Evolutionary conservation across 2,329 filamentous ascomycete genomes (phyloP), one percentile per base, ranked within the genome.

Genomic region (Lachnellula cervina): DNA sequence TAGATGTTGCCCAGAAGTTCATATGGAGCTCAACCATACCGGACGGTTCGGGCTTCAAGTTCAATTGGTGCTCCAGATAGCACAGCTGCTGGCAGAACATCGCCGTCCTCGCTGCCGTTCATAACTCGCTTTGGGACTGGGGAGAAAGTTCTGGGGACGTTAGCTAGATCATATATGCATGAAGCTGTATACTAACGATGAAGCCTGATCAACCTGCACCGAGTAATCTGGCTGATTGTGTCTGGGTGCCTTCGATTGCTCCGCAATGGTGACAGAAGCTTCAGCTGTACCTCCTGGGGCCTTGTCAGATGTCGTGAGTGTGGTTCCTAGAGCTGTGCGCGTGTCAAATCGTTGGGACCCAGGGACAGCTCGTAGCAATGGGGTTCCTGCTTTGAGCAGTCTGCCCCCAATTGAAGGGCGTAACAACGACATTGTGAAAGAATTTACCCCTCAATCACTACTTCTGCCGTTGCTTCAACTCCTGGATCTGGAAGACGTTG

Each of bases 1-100:
- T 62, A 63, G 60, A 54, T 19, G 5, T 19, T 5, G 38, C 48
- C 28, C 17, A 32, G 11, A 1, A n/a, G 37, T 25, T 9, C 5
- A 44, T 32, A 34, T 5, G 19, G n/a, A 38, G n/a, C 21, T n/a
- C 49, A 32, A 17, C 9, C 80, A 60, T 85, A 97, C 92, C 93
- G 88, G 67, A 97, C 95, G 65, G 89, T 93, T 66, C 94, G 86
- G 61, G 89, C 92, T 77, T 99, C 92, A 17, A 99, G 83, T 71
- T 99, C 95, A 55, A 92, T 83, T 32, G 94, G 95, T 47, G 94
- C 94, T 50, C 93, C 94, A 3, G 94, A 97, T 34, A 97, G 80
- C 28, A 94, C 82, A 58, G 91, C 90, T 25, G 93, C 94, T 51
- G 92, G 84, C 43, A 94, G 80, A 57, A 84, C 77, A 4, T 87